Conservation (phyloP, 75 land plant genomes). For the Cupressus sempervirens region DNA sequence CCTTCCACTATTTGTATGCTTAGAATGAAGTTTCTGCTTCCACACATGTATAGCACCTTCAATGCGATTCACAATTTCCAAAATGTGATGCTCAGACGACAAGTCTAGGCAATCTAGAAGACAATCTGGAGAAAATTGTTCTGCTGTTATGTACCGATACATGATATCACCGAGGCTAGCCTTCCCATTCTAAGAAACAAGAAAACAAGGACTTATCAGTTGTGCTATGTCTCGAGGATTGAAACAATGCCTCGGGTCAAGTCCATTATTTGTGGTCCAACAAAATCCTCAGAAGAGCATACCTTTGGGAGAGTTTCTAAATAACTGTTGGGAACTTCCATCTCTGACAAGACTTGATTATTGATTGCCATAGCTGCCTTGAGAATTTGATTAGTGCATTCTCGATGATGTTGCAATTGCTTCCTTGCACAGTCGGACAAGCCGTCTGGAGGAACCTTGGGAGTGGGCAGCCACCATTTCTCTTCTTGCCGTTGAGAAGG, state of each 20-base stretch:
- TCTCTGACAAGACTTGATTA: conserved; percentile 76
- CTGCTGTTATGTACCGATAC: conserved; percentile 65
- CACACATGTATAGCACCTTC: conserved; percentile 79
- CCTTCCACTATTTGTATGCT: conserved; percentile 16
- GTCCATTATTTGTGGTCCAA: background rate
- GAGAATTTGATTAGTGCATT: conserved; percentile 77
- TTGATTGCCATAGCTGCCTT: conserved; percentile 97
- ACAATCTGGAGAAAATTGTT: conserved; percentile 69
- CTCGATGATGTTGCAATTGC: conserved; percentile 74
- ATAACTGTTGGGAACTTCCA: conserved; percentile 87
- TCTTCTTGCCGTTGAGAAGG: conserved; percentile 51
- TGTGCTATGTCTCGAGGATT: too few species aligned
- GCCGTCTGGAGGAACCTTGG: conserved; percentile 70
- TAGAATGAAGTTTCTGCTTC: conserved; percentile 43
- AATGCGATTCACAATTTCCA: conserved; percentile 79
- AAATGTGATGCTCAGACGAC: conserved; percentile 70
- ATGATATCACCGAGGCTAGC: conserved; percentile 79
- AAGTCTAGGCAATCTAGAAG: conserved; percentile 64
- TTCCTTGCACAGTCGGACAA: conserved; percentile 67
- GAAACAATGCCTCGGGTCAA: background rate
- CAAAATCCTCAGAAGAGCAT: conserved; percentile 1
- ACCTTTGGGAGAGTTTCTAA: conserved; percentile 89
- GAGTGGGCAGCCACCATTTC: conserved; percentile 97
- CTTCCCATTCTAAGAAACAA: conserved; percentile 62
- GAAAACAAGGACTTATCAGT: background rate